phyloP scores from a whole-genome alignment of 306 rosid species.

The Quercus engelmannii region DNA sequence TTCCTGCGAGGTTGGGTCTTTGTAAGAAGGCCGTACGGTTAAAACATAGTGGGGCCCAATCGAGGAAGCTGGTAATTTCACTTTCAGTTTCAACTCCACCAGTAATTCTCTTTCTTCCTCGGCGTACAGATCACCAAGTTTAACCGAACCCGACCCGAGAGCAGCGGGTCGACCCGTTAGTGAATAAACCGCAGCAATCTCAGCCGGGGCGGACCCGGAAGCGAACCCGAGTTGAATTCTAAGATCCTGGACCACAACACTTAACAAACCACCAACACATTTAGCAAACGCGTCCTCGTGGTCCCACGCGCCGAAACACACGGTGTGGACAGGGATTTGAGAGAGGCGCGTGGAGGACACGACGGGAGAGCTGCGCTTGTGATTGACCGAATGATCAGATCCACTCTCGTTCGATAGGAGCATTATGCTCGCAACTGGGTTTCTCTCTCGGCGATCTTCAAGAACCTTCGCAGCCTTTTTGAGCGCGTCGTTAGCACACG shows the following conservation, averaged over 20 bases:
- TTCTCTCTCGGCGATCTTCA: slow-evolving; percentile 87
- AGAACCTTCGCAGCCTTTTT: slow-evolving; percentile 85
- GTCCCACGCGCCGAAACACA: slow-evolving; percentile 26
- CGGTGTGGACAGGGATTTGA: slow-evolving; percentile 61
- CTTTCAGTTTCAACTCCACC: slow-evolving; percentile 54
- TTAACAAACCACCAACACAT: slow-evolving; percentile 44
- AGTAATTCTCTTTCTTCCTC: slow-evolving; percentile 75
- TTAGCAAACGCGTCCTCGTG: slow-evolving; percentile 45
- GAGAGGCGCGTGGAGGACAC: slow-evolving; percentile 56
- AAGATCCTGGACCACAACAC: slow-evolving; percentile 66
- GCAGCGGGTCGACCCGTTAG: slow-evolving; percentile 46
- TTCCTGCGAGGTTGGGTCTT: slow-evolving; percentile 57
- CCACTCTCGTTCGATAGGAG: slow-evolving; percentile 48
- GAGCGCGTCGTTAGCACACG: slow-evolving; percentile 65
- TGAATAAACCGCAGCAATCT: slow-evolving; percentile 68
- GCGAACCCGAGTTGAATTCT: slow-evolving; percentile 53
- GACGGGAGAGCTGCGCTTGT: slow-evolving; percentile 16
- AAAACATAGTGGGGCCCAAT: slow-evolving; percentile 58
- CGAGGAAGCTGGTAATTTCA: slow-evolving; percentile 30
- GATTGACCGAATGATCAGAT: neutral
- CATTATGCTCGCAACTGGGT: slow-evolving; percentile 56
- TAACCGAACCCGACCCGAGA: slow-evolving; percentile 38
- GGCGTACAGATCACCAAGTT: slow-evolving; percentile 56
- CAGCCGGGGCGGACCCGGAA: slow-evolving; percentile 51
- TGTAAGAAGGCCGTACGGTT: slow-evolving; percentile 59